Conservation (phyloP, 768 basidiomycete species). For the Stropharia rugosoannulata region DNA sequence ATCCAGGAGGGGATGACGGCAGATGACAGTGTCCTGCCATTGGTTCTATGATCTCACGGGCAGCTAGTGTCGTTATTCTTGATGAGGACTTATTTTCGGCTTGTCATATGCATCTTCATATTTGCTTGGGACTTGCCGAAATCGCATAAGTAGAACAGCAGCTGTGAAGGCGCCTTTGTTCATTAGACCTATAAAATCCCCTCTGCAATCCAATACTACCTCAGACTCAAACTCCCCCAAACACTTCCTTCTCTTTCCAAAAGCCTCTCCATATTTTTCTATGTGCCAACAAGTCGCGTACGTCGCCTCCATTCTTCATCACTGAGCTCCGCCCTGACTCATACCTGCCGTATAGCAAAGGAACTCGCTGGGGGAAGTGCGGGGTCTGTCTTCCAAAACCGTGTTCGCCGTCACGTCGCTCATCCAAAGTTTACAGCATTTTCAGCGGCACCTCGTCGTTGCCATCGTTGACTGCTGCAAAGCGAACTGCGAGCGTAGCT, state of each 20-base stretch:
- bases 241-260: not conserved
- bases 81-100: slow-evolving; percentile 15
- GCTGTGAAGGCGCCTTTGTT: slow-evolving; percentile 19
- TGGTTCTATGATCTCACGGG: slow-evolving; percentile 31
- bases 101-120: slow-evolving; percentile 14
- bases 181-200: slow-evolving; percentile 14
- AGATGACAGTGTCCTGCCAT: slow-evolving; percentile 25
- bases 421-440: slow-evolving; percentile 48
- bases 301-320: slow-evolving; percentile 26
- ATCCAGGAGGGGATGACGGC: slow-evolving; percentile 15
- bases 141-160: slow-evolving; percentile 21
- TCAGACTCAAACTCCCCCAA: not conserved
- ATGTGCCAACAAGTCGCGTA: slow-evolving; percentile 84
- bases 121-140: slow-evolving; percentile 21
- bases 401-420: slow-evolving; percentile 6
- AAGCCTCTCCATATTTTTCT: not conserved
- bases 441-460: slow-evolving; percentile 71
- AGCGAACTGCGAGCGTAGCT: slow-evolving; percentile 60
- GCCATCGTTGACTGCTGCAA: slow-evolving; percentile 79
- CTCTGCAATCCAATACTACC: not conserved
- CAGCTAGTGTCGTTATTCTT: not conserved
- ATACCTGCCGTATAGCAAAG: slow-evolving; percentile 51
- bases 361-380: slow-evolving; percentile 73
- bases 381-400: slow-evolving; percentile 43
- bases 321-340: slow-evolving; percentile 1